These are phyloP conservation scores for Betula pendula DNA, from an alignment of 306 rosid species.

Conservation along the genomic window DNA sequence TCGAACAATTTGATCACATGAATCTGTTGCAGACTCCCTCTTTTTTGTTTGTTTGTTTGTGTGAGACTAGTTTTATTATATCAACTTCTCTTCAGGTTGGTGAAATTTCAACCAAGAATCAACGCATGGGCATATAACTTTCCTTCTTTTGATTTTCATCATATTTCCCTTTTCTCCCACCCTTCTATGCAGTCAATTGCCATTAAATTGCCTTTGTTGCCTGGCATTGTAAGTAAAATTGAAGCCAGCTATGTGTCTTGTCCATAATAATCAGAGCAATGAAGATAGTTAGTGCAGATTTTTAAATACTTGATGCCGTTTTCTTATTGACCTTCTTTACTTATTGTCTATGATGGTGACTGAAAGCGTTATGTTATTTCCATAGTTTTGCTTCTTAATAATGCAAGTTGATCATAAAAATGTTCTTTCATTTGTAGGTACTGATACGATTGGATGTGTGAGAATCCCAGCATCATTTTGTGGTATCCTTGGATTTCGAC, in stretches of 20 bases:
- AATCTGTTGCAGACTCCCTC: too few relatives aligned
- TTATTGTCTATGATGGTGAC: neutral
- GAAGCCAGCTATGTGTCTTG: neutral
- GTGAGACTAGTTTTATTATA: neutral
- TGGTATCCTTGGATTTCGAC: constrained; percentile 75
- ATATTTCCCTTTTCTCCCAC: too few relatives aligned
- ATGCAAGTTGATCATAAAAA: constrained; percentile 12
- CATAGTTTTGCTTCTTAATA: constrained; percentile 4
- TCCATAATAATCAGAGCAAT: neutral
- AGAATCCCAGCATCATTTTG: constrained; percentile 83
- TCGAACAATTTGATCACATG: too few relatives aligned
- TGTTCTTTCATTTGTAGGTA: constrained; percentile 48
- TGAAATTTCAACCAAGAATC: neutral
- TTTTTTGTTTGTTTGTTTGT: neutral
- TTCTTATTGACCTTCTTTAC: neutral
- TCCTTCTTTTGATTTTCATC: neutral
- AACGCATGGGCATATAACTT: neutral
- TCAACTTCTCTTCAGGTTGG: neutral
- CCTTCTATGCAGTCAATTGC: too few relatives aligned
- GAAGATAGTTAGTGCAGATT: neutral
- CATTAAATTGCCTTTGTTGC: neutral
- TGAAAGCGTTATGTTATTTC: neutral
- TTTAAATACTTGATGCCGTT: neutral
- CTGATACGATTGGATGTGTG: constrained; percentile 80
- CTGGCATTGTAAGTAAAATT: neutral